phyloP scores from a whole-genome alignment of 2,329 filamentous ascomycete genomes.

The Xylaria sp. region DNA sequence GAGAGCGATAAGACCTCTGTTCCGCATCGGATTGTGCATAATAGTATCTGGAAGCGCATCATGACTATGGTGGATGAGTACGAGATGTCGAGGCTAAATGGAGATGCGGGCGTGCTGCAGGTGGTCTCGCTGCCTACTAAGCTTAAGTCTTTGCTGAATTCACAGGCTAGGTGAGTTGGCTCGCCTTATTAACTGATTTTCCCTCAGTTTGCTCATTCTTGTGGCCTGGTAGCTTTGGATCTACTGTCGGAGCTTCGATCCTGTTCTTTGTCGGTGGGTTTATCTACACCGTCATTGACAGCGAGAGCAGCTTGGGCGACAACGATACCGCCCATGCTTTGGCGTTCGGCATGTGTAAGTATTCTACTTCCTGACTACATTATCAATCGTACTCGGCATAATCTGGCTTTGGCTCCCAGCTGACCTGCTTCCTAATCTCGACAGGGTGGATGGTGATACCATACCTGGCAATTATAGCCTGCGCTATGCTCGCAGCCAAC shows the following conservation, averaged over 20 bases:
- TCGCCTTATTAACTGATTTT: not conserved
- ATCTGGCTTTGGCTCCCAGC: not conserved
- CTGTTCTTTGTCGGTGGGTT: slow-evolving; percentile 48
- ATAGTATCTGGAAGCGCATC: slow-evolving; percentile 46
- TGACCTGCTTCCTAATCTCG: not conserved
- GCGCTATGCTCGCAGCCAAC: slow-evolving; percentile 49
- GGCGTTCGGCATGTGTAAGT: slow-evolving; percentile 51
- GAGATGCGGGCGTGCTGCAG: slow-evolving; percentile 5
- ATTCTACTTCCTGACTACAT: not conserved
- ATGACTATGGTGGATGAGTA: slow-evolving; percentile 48
- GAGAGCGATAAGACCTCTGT: slow-evolving; percentile 3
- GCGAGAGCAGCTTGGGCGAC: slow-evolving; percentile 44
- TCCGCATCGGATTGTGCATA: slow-evolving; percentile 39
- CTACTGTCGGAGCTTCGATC: slow-evolving; percentile 46
- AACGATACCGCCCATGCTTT: slow-evolving; percentile 48
- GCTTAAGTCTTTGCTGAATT: slow-evolving; percentile 46
- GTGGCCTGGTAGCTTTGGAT: slow-evolving; percentile 43
- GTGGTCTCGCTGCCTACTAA: slow-evolving; percentile 45
- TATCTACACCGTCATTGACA: slow-evolving; percentile 47
- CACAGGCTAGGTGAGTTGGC: slow-evolving; percentile 45
- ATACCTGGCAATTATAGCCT: slow-evolving; percentile 48
- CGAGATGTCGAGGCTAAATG: slow-evolving; percentile 27
- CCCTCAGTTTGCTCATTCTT: not conserved
- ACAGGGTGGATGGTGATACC: slow-evolving; percentile 52
- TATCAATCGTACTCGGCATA: not conserved